Conservation (phyloP, 257 asterid genomes). For the Sherardia arvensis region DNA sequence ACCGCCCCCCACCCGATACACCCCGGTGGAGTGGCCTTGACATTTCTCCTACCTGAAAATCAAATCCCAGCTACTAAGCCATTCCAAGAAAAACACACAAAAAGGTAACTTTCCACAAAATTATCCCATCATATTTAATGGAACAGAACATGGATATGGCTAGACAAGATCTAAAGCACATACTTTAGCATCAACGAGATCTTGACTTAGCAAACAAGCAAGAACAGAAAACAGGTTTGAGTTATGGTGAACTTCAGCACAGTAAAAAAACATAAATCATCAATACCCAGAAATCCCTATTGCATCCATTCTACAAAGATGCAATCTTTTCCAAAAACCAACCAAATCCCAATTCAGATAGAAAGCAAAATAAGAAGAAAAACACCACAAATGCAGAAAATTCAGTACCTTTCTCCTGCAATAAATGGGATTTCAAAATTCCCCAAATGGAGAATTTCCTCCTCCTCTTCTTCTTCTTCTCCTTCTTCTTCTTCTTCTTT, state of each 20-base stretch:
- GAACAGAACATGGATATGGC: neutral
- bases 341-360: slow-evolving; percentile 20
- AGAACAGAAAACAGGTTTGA: slow-evolving; percentile 15
- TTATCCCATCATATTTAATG: neutral
- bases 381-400: slow-evolving; percentile 16
- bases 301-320: slow-evolving; percentile 8
- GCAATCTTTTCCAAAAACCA: slow-evolving; percentile 18
- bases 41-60: slow-evolving; percentile 51
- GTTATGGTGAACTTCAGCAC: slow-evolving; percentile 19
- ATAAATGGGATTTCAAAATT: slow-evolving; percentile 3
- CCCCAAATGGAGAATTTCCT: slow-evolving; percentile 1
- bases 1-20: slow-evolving; percentile 50
- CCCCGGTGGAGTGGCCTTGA: slow-evolving; percentile 92
- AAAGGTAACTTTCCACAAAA: neutral
- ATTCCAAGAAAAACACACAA: neutral
- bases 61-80: slow-evolving; percentile 24
- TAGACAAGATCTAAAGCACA: slow-evolving; percentile 12
- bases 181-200: slow-evolving; percentile 16
- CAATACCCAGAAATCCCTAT: neutral
- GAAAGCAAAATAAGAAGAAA: neutral
- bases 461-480: neutral
- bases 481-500: neutral
- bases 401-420: slow-evolving; percentile 26
- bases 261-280: slow-evolving; percentile 7
- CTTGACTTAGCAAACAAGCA: slow-evolving; percentile 27